phyloP scores from a whole-genome alignment of 768 basidiomycete species.

The Russula earlei region DNA sequence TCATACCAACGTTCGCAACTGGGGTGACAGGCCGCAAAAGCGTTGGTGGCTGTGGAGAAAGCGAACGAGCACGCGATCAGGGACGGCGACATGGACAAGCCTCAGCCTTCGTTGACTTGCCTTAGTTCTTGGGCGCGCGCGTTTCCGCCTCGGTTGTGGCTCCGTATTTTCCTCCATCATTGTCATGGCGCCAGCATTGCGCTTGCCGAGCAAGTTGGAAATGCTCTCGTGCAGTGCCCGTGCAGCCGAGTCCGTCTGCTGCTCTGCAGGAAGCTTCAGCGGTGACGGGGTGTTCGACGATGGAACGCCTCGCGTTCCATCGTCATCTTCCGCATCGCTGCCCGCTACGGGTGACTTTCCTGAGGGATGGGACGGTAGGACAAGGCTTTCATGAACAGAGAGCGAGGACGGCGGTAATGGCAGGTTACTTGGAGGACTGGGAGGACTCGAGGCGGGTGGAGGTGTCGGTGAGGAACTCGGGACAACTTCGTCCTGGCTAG shows the following conservation, averaged over 20 bases:
- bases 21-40: slow-evolving; percentile 29
- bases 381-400: slow-evolving; percentile 4
- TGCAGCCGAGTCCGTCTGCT: slow-evolving; percentile 34
- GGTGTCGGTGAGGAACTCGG: slow-evolving; percentile 5
- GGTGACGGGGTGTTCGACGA: slow-evolving; percentile 21
- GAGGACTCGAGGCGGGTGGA: slow-evolving; percentile 5
- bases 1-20: not conserved
- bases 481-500: slow-evolving; percentile 5
- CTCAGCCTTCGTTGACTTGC: slow-evolving; percentile 21
- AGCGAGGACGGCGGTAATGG: not conserved
- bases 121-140: slow-evolving; percentile 32
- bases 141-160: slow-evolving; percentile 26
- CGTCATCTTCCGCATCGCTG: slow-evolving; percentile 22
- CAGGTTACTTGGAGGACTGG: not conserved
- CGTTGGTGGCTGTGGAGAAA: slow-evolving; percentile 28
- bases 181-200: slow-evolving; percentile 31
- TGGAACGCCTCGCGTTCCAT: slow-evolving; percentile 14
- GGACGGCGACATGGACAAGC: not conserved
- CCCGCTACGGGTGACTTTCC: slow-evolving; percentile 19
- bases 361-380: not conserved
- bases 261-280: slow-evolving; percentile 30
- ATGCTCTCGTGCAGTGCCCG: slow-evolving; percentile 61
- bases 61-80: not conserved
- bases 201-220: slow-evolving; percentile 60
- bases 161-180: slow-evolving; percentile 18